Conservation (phyloP, 805 yeast genomes). For the Saturnispora serradocipensis region DNA sequence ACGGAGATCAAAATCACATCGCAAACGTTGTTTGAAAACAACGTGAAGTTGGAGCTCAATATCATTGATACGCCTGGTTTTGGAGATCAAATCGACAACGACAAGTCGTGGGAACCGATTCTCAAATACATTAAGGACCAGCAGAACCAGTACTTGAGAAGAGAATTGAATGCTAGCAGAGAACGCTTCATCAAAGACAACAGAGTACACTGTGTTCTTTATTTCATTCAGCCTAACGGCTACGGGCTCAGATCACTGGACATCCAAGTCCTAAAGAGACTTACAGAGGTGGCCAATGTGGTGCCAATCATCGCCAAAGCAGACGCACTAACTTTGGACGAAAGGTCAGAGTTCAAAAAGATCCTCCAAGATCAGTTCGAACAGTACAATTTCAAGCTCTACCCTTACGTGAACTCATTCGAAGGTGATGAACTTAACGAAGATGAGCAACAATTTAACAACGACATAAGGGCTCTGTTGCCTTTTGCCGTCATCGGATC, state of each 20-base stretch:
- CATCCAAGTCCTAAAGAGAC: conserved; percentile 68
- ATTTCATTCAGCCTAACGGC: conserved; percentile 84
- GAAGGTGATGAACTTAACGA: conserved; percentile 37
- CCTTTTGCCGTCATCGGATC: conserved; percentile 96
- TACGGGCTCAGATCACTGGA: conserved; percentile 81
- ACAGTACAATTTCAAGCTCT: conserved; percentile 63
- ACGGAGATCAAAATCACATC: conserved; percentile 68
- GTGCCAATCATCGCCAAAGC: conserved; percentile 94
- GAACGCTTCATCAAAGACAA: conserved; percentile 76
- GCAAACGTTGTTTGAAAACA: conserved; percentile 74
- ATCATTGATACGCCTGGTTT: conserved; percentile 97
- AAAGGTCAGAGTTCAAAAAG: conserved; percentile 71
- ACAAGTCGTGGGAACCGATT: conserved; percentile 94
- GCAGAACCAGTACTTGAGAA: conserved; percentile 82
- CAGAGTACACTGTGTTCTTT: conserved; percentile 87
- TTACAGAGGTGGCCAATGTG: conserved; percentile 85
- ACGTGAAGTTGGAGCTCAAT: conserved; percentile 76
- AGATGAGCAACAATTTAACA: conserved; percentile 65
- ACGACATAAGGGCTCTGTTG: conserved; percentile 63
- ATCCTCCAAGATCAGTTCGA: conserved; percentile 68
- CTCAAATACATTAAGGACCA: conserved; percentile 92
- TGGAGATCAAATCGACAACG: conserved; percentile 94
- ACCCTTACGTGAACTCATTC: conserved; percentile 57
- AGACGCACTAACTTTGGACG: conserved; percentile 80
- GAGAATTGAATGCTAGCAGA: conserved; percentile 90